Evolutionary conservation across 306 rosid genomes (phyloP), one percentile per base, ranked within the genome.

Genomic region (Fagus sylvatica): DNA sequence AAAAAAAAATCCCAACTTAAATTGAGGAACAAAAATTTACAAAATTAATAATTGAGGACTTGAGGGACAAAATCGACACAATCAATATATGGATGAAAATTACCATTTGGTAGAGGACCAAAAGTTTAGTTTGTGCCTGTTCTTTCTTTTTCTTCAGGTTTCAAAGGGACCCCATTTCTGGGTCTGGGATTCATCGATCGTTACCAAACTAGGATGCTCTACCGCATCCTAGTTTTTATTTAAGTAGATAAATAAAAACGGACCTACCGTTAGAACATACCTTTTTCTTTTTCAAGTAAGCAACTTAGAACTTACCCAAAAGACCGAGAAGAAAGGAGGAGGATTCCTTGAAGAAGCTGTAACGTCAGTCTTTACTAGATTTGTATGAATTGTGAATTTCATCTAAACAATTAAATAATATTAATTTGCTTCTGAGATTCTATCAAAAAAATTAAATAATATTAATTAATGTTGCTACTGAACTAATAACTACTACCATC

Each of bases 241-340:
- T 22, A 28, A 56, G 60, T 3, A 19, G 16, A 39, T 57, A 37
- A 4, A 60, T 33, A 59, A 34, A 32, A 73, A 36, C 0, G 60
- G 70, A 83, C 88, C 76, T 77, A 59, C 4, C 3, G 28, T 22
- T 22, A 22, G 13, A 46, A 10, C 15, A 46, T 10, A 10, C 51
- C 3, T 46, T 39, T 46, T 46, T 9, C 51, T 46, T 46, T 46
- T 10, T 46, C 0, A 10, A 46, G 51, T 0, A 46, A 4, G 0
- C 48, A 42, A 79, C 81, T 83, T 83, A 40, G 78, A 78, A 81
- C 84, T 75, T 73, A 75, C 79, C 82, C 73, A 78, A 69, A 71
- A 37, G 22, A 69, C 37, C 78, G 71, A 71, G 48, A 12, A 2
- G n/a, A 68, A 54, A 28, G 61, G 28, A 22, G 1, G 51, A 41